These are phyloP conservation scores for Plantago major DNA, from an alignment of 257 asterid species.

Conservation along the genomic window DNA sequence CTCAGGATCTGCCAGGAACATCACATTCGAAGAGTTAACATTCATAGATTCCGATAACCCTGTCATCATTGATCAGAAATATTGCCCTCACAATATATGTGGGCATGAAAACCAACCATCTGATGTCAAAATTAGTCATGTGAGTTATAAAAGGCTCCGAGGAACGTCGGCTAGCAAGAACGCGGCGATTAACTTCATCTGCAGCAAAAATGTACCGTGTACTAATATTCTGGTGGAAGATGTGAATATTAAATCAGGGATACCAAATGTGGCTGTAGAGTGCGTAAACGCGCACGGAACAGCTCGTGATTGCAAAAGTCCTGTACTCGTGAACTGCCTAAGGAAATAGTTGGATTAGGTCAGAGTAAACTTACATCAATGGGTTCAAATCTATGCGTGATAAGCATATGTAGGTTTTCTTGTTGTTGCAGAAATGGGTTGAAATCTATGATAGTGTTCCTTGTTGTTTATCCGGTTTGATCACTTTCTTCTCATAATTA, in stretches of 20 bases:
- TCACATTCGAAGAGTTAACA: conserved; percentile 34
- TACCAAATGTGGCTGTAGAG: background rate
- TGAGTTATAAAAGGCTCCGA: conserved; percentile 26
- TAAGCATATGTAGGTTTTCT: no score
- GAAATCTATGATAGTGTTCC: no score
- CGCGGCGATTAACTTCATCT: conserved; percentile 34
- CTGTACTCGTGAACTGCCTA: conserved; percentile 28
- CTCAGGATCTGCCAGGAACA: conserved; percentile 44
- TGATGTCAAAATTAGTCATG: conserved; percentile 42
- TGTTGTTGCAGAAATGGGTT: no score
- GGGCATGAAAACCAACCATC: conserved; percentile 24
- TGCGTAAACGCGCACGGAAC: conserved; percentile 40
- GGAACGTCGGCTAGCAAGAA: conserved; percentile 36
- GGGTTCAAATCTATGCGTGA: no score
- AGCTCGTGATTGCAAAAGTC: conserved; percentile 15
- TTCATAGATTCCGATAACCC: conserved; percentile 38
- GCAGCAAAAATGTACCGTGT: conserved; percentile 45
- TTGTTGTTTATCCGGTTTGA: no score
- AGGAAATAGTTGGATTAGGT: no score
- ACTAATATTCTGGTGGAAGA: conserved; percentile 30
- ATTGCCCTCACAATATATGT: conserved; percentile 48
- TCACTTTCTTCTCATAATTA: no score
- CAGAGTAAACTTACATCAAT: no score
- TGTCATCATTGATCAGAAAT: conserved; percentile 45
- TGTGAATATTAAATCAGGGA: conserved; percentile 29